Evolutionary conservation across 331 rosid genomes (phyloP), one percentile per base, ranked within the genome.

Genomic region (Malus hybrid): DNA sequence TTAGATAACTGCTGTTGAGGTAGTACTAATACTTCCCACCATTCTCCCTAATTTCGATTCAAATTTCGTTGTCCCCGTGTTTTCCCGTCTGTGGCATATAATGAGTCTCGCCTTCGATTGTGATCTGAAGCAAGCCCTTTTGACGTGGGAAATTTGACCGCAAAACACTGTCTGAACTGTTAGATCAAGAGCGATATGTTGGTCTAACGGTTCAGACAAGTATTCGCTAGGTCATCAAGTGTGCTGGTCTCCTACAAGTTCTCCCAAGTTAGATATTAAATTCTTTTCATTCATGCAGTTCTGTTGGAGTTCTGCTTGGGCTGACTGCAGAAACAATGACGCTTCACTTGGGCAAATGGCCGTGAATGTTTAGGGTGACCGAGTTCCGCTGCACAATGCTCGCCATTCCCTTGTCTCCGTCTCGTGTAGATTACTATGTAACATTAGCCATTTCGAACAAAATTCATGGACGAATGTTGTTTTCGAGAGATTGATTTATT

Each of bases 1-100:
- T 76, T 85, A 14, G 91, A 90, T 66, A 59, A 69, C 65, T 39
- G 46, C 46, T 9, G 46, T 39, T 39, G 71, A 92, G 97, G 96
- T 88, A 75, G 14, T 19, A 0, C 62, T 20, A 72, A 24, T 16
- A 50, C 56, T 9, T 50, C 42, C 24, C 65, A 33, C 16, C 19
- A 7, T 71, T 61, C 31, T 16, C 22, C 67, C 60, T 13, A 4
- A 36, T 27, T 61, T 12, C 6, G 7, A 60, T 60, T 48, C 31
- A 16, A 50, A 15, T 15, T 6, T 50, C 0, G 4, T 16, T 6
- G 56, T 2, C 46, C 12, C 56, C 2, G n/a, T 1, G n/a, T 0
- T 50, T 50, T 50, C n/a, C 56, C 56, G 2, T 50, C 14, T 44
- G 50, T 44, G 15, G 15, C 50, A 4, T 44, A 11, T 44, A 11